These are phyloP conservation scores for Dendrobium nobile DNA, from an alignment of 106 monocot genomes.

Conservation along the genomic window DNA sequence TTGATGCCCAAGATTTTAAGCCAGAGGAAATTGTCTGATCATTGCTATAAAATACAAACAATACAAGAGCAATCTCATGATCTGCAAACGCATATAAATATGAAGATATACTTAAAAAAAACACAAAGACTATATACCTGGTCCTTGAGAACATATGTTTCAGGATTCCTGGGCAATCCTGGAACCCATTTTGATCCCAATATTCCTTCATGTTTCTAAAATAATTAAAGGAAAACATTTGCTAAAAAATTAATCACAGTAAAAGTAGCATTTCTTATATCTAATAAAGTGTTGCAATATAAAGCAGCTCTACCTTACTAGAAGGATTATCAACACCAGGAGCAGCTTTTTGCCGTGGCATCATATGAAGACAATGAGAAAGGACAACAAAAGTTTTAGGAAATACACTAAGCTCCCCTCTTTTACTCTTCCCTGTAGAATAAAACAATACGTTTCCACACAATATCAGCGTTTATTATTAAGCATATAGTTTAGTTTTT, in stretches of 20 bases:
- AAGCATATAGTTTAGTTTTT: neutral
- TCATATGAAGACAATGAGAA: conserved; percentile 95
- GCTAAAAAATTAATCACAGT: neutral
- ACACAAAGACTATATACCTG: conserved; percentile 45
- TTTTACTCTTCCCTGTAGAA: conserved; percentile 79
- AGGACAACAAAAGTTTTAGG: conserved; percentile 70
- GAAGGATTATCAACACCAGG: conserved; percentile 26
- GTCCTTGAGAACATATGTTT: conserved; percentile 81
- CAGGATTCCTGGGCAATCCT: conserved; percentile 84
- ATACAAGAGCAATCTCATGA: neutral
- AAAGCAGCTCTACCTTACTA: conserved; percentile 27
- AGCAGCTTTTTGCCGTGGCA: conserved; percentile 75
- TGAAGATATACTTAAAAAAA: neutral
- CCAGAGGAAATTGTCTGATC: neutral
- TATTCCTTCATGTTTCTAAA: conserved; percentile 46
- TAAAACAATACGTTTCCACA: neutral
- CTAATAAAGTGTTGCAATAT: neutral
- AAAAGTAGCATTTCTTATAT: neutral
- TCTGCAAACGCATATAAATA: neutral
- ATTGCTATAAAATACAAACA: conserved; percentile 2
- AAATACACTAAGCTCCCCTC: conserved; percentile 88
- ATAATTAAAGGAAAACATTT: neutral
- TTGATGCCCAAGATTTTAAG: neutral
- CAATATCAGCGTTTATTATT: neutral
- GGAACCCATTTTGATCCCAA: conserved; percentile 38